These are phyloP conservation scores for Torulaspora microellipsoides DNA, from an alignment of 805 yeast genomes.

Conservation along the genomic window DNA sequence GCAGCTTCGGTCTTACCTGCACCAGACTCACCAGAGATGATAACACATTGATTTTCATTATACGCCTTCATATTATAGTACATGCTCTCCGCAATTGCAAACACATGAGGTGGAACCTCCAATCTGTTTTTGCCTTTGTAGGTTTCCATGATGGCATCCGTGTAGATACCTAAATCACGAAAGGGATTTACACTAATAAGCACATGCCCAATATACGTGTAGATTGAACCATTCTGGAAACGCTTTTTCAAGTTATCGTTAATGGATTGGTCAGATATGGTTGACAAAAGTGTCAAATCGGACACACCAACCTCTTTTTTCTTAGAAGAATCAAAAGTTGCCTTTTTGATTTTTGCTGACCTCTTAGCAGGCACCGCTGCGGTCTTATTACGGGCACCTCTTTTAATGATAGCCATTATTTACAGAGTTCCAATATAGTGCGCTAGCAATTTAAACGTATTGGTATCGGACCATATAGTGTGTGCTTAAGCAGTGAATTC, in stretches of 20 bases:
- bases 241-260: constrained; percentile 87
- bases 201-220: constrained; percentile 91
- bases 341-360: constrained; percentile 64
- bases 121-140: constrained; percentile 90
- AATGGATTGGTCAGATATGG: constrained; percentile 86
- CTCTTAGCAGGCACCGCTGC: constrained; percentile 53
- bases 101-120: constrained; percentile 98
- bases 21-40: constrained; percentile 95
- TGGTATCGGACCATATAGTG: too few species aligned
- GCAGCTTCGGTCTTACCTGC: constrained; percentile 99
- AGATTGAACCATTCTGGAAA: constrained; percentile 83
- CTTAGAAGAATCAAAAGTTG: constrained; percentile 80
- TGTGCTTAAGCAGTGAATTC: too few species aligned
- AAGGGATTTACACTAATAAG: constrained; percentile 95
- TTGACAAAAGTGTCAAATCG: constrained; percentile 83
- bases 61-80: constrained; percentile 92
- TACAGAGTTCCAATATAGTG: background rate
- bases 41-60: constrained; percentile 93
- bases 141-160: constrained; percentile 65
- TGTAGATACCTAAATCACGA: constrained; percentile 92
- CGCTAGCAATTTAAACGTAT: too few species aligned
- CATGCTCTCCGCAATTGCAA: constrained; percentile 96
- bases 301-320: constrained; percentile 98
- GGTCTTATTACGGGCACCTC: constrained; percentile 60
- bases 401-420: constrained; percentile 73